Conservation (phyloP, 208 protist genomes). For the Novymonas esmeraldas region DNA sequence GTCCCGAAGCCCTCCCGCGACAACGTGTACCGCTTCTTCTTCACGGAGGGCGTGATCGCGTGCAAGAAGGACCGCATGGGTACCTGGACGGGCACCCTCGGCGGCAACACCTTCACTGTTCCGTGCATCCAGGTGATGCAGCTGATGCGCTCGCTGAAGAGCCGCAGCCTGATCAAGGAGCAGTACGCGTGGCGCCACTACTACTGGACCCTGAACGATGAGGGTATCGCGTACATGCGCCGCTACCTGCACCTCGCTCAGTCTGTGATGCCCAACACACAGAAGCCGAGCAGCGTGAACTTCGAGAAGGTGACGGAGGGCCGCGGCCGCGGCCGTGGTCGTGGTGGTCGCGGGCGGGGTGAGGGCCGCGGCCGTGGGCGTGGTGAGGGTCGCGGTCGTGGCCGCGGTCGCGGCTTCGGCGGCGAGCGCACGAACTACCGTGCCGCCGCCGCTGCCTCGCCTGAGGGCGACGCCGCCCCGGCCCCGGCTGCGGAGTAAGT, state of each 20-base stretch:
- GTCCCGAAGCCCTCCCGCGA: conserved; percentile 81
- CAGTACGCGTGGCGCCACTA: conserved; percentile 95
- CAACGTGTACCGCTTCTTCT: conserved; percentile 93
- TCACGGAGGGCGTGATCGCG: conserved; percentile 89
- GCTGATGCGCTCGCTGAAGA: conserved; percentile 91
- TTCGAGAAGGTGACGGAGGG: conserved; percentile 62
- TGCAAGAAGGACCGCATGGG: conserved; percentile 93
- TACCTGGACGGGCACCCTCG: conserved; percentile 83
- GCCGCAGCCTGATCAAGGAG: conserved; percentile 92
- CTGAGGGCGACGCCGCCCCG: conserved; percentile 31
- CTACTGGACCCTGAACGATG: conserved; percentile 95
- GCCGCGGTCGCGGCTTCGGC: conserved; percentile 81
- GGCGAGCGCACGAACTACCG: conserved; percentile 83
- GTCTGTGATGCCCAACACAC: conserved; percentile 89
- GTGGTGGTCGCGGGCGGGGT: conserved; percentile 53
- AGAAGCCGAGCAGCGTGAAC: conserved; percentile 70
- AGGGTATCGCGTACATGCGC: conserved; percentile 93
- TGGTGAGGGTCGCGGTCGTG: conserved; percentile 64
- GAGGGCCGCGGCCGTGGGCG: conserved; percentile 54
- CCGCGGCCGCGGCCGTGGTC: conserved; percentile 44
- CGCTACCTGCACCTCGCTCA: conserved; percentile 91
- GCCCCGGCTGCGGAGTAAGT: conserved; percentile 45
- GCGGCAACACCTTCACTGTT: conserved; percentile 77
- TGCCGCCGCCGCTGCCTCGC: conserved; percentile 40
- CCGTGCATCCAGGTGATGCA: conserved; percentile 89